Evolutionary conservation across 371 early-diverging fungal genomes (phyloP).

Genomic region (Coemansia sp.): DNA sequence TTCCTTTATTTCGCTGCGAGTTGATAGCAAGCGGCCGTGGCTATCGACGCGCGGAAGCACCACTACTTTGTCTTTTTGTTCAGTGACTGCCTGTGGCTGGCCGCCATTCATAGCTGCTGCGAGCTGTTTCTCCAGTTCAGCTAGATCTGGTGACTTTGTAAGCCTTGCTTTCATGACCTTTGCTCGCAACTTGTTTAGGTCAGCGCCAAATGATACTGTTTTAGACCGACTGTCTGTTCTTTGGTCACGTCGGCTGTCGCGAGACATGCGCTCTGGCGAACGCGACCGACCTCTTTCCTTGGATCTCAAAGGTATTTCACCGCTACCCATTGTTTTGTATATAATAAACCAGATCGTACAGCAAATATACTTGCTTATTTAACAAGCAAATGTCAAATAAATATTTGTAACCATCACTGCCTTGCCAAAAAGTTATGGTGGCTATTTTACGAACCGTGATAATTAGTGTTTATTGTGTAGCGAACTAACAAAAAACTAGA

Average conservation of each 20-base stretch:
- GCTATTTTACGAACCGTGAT: neutral
- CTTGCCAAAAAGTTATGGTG: too few species aligned
- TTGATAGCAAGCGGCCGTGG: conserved; percentile 56
- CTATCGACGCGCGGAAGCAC: conserved; percentile 69
- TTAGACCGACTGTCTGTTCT: neutral
- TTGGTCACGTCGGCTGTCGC: neutral
- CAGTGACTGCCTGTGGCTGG: conserved; percentile 8
- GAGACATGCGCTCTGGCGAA: neutral
- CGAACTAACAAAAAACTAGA: neutral
- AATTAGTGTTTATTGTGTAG: neutral
- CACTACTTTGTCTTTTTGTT: conserved; percentile 25
- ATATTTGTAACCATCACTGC: too few species aligned
- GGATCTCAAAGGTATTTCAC: neutral
- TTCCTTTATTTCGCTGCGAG: conserved; percentile 45
- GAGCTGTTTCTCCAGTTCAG: conserved; percentile 71
- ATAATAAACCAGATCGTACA: neutral
- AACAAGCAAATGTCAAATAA: neutral
- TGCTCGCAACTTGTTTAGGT: conserved; percentile 86
- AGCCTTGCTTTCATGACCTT: conserved; percentile 78
- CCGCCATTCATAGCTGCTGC: conserved; percentile 52
- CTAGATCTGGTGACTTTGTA: conserved; percentile 65
- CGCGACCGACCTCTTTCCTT: conserved; percentile 1
- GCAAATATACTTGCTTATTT: neutral
- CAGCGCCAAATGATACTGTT: conserved; percentile 33
- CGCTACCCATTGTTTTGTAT: neutral